Evolutionary conservation across 495 filamentous ascomycete species (phyloP).

Genomic region (Penicillium roqueforti): DNA sequence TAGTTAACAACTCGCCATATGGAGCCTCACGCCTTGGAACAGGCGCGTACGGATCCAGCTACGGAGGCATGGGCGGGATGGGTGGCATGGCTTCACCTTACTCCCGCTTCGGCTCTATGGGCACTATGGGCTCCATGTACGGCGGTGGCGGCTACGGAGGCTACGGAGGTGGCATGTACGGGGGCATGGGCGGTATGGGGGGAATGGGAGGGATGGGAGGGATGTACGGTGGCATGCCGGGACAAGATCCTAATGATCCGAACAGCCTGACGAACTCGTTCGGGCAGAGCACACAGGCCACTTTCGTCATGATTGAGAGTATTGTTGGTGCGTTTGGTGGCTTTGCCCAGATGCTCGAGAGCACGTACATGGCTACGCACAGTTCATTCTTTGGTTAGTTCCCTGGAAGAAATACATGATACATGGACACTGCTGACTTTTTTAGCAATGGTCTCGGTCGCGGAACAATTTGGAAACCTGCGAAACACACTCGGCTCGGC

Average conservation of each 20-base stretch:
- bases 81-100: conserved; percentile 48
- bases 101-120: conserved; percentile 60
- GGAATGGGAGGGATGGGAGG: conserved; percentile 57
- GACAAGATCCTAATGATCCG: conserved; percentile 79
- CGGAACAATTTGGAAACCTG: conserved; percentile 92
- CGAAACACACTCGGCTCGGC: conserved; percentile 93
- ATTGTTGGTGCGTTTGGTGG: conserved; percentile 96
- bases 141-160: conserved; percentile 54
- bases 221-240: conserved; percentile 52
- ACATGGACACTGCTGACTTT: conserved; percentile 9
- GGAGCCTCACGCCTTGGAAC: conserved; percentile 56
- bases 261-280: conserved; percentile 89
- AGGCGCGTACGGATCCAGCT: conserved; percentile 42
- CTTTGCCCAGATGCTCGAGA: conserved; percentile 99
- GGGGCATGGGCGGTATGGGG: conserved; percentile 30
- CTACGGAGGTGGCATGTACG: conserved; percentile 57
- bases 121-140: conserved; percentile 54
- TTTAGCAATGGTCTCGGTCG: conserved; percentile 93
- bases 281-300: conserved; percentile 88
- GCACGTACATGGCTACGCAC: conserved; percentile 99
- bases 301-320: conserved; percentile 97
- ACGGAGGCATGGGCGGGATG: conserved; percentile 39
- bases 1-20: conserved; percentile 78
- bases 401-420: neutral
- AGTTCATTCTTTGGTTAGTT: conserved; percentile 87